phyloP scores from a whole-genome alignment of 225 moss, liverwort and hornwort genomes.

The Anthoceros angustus region DNA sequence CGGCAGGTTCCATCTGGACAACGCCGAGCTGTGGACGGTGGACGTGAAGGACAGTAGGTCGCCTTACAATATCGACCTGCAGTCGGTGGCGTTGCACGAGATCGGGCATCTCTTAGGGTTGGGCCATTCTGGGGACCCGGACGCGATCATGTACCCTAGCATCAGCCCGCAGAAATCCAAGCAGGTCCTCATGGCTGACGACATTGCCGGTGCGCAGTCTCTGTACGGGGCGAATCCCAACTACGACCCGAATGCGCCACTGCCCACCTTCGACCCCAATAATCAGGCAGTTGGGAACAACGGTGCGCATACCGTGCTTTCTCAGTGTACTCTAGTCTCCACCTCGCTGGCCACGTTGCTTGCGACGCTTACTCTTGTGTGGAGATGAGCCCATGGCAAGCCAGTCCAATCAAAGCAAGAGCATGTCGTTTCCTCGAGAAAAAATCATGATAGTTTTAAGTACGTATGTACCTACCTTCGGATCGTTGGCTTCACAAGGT shows the following conservation, averaged over 20 bases:
- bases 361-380: not conserved
- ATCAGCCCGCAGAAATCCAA: slow-evolving; percentile 10
- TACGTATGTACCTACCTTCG: no score
- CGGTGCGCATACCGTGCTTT: not conserved
- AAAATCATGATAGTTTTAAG: no score
- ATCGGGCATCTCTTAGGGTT: slow-evolving; percentile 39
- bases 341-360: not conserved
- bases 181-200: slow-evolving; percentile 6
- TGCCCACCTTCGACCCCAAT: not conserved
- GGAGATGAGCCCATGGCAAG: no score
- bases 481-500: no score
- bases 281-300: not conserved
- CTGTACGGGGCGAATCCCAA: slow-evolving; percentile 24
- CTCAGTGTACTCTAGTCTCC: not conserved
- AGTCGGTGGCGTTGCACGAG: slow-evolving; percentile 34
- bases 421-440: no score
- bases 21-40: slow-evolving; percentile 23
- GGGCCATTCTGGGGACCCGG: slow-evolving; percentile 12
- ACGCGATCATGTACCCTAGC: slow-evolving; percentile 26
- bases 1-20: slow-evolving; percentile 32
- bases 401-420: no score
- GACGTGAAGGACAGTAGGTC: not conserved
- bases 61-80: slow-evolving; percentile 16
- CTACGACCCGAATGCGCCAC: not conserved
- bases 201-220: slow-evolving; percentile 11